Evolutionary conservation across 371 early-diverging fungal species (phyloP), one percentile per base, ranked within the genome.

Genomic region (Capillidium heterosporum): DNA sequence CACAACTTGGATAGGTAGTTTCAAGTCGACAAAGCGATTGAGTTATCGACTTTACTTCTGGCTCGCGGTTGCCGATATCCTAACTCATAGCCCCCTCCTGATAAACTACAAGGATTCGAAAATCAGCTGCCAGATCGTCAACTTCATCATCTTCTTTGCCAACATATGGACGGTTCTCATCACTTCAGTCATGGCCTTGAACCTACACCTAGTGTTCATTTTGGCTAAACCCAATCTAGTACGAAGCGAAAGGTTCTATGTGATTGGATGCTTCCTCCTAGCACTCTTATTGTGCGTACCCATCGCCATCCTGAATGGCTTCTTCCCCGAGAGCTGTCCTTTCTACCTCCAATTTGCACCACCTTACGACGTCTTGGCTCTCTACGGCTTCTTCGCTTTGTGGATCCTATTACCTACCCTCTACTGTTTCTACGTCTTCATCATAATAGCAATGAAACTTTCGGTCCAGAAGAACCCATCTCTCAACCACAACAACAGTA

Each of bases 1-100:
- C 35, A 49, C 31, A 27, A 49, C 50, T 3, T 31, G 31, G 50
- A 2, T 24, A 3, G 2, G 13, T 24, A 26, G 17, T 13, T 31
- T 49, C 28, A 24, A 13, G 28, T 28, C 28, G 4, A 31, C 50
- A 13, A 53, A 53, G 24, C 53, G 53, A 8, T 29, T 53, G n/a
- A 32, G 35, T 19, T 53, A 32, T 24, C 32, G 39, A 31, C 19
- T 55, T 1, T 55, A 55, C n/a, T 43, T 55, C 35, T 55, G 41
- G 41, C 15, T 55, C 13, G 15, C 28, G 43, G 8, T 55, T 8
- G 40, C 55, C 11, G 55, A 55, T 55, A 43, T 55, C 2, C 8
- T 39, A 8, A 42, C 43, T 11, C 55, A 55, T 55, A 3, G n/a
- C 8, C 55, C 55, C 3, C 15, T 42, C 7, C 21, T 41, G 23